These are phyloP conservation scores for Colletotrichum eleusines DNA, from an alignment of 2,329 filamentous ascomycete species.

Conservation along the genomic window DNA sequence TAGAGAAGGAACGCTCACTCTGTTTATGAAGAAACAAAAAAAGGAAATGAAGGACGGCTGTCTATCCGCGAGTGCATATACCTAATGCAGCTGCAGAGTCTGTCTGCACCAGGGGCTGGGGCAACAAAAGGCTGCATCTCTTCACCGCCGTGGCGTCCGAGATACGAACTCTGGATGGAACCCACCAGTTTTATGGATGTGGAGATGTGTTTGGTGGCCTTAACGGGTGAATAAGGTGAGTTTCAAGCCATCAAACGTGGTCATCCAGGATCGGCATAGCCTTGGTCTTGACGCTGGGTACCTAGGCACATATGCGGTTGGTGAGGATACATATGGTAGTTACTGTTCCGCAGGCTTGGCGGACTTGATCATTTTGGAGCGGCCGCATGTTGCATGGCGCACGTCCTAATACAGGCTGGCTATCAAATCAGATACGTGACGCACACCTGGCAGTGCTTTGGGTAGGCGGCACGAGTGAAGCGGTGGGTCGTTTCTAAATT, in stretches of 20 bases:
- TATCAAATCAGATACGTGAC: neutral
- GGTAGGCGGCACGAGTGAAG: neutral
- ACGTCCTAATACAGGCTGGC: neutral
- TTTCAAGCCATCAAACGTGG: neutral
- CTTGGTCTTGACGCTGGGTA: neutral
- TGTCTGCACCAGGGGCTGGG: neutral
- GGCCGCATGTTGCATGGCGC: conserved; percentile 2
- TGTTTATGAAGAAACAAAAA: too few relatives aligned
- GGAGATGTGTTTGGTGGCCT: neutral
- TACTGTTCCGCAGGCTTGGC: neutral
- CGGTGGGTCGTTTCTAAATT: neutral
- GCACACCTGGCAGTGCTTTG: neutral
- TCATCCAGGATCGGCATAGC: neutral
- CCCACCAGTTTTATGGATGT: too few relatives aligned
- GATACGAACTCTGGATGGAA: neutral
- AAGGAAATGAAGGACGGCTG: neutral
- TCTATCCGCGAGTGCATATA: neutral
- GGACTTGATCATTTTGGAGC: conserved; percentile 4
- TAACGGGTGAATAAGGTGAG: neutral
- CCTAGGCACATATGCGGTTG: neutral
- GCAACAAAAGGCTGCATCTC: neutral
- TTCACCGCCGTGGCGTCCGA: neutral
- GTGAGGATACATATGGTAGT: neutral
- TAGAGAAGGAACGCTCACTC: neutral
- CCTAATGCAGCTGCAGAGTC: neutral